These are phyloP conservation scores for Apiotrichum sp. DNA, from an alignment of 1,284 basidiomycete species.

Conservation along the genomic window DNA sequence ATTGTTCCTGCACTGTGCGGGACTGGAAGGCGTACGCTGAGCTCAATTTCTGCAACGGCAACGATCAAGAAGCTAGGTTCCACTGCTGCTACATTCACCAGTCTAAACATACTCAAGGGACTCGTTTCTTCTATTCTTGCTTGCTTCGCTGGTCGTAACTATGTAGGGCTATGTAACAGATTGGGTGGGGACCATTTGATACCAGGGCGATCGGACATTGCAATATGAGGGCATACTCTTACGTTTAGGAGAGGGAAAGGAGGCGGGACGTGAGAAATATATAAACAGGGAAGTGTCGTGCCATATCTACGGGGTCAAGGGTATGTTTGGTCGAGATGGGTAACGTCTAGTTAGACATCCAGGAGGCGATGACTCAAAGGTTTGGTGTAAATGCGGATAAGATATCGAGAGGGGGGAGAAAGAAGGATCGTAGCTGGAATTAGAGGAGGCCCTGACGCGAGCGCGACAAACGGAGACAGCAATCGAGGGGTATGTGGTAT, in stretches of 20 bases:
- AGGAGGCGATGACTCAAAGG: neutral
- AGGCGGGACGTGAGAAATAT: neutral
- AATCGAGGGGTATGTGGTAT: neutral
- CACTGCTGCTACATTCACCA: too few relatives aligned
- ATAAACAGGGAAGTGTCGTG: neutral
- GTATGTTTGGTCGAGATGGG: neutral
- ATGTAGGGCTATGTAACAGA: slow-evolving; percentile 3
- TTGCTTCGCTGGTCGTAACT: slow-evolving; percentile 3
- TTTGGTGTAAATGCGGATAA: neutral
- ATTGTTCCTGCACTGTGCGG: neutral
- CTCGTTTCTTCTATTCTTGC: neutral
- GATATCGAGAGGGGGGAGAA: neutral
- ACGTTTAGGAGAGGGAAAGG: neutral
- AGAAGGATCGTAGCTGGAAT: neutral
- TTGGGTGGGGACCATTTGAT: neutral
- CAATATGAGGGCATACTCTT: neutral
- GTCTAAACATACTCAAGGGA: neutral
- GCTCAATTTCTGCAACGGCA: too few relatives aligned
- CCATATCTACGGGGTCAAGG: neutral
- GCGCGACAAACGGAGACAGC: neutral
- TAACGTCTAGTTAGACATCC: neutral
- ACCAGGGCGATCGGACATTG: slow-evolving; percentile 1
- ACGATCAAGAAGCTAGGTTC: too few relatives aligned
- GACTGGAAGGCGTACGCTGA: neutral
- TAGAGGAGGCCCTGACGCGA: neutral